Evolutionary conservation across 306 rosid genomes (phyloP).

Genomic region (Prunus davidiana): DNA sequence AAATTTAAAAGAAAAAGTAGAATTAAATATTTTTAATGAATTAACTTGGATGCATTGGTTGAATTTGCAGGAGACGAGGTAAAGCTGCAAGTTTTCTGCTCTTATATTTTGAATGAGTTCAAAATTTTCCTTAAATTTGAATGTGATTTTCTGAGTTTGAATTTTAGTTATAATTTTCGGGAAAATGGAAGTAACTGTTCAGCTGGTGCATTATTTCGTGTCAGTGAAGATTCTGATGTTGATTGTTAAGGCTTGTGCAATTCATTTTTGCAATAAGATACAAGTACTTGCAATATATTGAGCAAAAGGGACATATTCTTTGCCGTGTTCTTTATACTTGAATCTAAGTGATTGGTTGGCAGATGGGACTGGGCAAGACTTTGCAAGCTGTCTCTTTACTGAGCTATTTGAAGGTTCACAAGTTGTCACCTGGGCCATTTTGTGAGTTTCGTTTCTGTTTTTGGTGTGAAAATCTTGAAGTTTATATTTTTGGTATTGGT

Average conservation of each 20-base stretch:
- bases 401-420: slow-evolving; percentile 68
- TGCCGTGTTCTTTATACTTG: slow-evolving; percentile 16
- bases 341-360: slow-evolving; percentile 30
- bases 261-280: neutral
- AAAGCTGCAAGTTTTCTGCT: slow-evolving; percentile 16
- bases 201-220: neutral
- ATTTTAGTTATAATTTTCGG: neutral
- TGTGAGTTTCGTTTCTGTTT: slow-evolving; percentile 51
- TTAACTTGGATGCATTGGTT: slow-evolving; percentile 4
- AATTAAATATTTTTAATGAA: neutral
- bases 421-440: slow-evolving; percentile 67
- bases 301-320: neutral
- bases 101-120: neutral
- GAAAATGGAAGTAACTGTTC: neutral
- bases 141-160: neutral
- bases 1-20: neutral
- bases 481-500: slow-evolving; percentile 14
- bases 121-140: neutral
- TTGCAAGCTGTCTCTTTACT: slow-evolving; percentile 84
- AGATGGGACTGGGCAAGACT: slow-evolving; percentile 99
- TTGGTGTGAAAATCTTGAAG: slow-evolving; percentile 19
- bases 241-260: neutral
- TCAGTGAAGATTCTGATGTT: neutral
- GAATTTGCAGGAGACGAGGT: slow-evolving; percentile 99
- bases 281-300: neutral